These are phyloP conservation scores for Kodamaea fungicola DNA, from an alignment of 1,139 yeast genomes.

Conservation along the genomic window DNA sequence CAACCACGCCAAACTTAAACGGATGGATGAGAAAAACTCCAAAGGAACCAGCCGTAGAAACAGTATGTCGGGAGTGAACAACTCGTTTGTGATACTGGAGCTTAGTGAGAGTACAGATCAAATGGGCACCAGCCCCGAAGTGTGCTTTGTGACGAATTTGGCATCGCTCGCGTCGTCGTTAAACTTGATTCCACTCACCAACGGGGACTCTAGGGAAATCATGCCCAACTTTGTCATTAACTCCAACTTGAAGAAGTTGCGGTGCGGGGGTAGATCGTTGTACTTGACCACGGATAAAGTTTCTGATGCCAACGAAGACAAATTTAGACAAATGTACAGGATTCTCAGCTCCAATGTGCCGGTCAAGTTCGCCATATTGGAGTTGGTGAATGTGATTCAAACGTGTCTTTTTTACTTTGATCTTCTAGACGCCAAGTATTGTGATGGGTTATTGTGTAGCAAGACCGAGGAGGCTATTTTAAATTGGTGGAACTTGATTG, in stretches of 20 bases:
- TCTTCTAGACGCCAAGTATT: slow-evolving; percentile 60
- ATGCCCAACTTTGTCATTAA: slow-evolving; percentile 65
- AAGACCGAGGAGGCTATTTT: slow-evolving; percentile 68
- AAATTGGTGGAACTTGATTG: slow-evolving; percentile 83
- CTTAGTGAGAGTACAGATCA: background rate
- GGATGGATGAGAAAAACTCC: slow-evolving; percentile 24
- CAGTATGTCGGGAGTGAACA: slow-evolving; percentile 5
- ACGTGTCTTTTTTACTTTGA: slow-evolving; percentile 76
- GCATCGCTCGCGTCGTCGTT: slow-evolving; percentile 76
- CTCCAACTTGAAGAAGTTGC: slow-evolving; percentile 69
- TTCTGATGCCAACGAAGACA: slow-evolving; percentile 76
- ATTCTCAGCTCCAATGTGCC: slow-evolving; percentile 48
- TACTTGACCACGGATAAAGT: slow-evolving; percentile 60
- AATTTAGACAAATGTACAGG: slow-evolving; percentile 73
- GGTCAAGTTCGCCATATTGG: slow-evolving; percentile 65
- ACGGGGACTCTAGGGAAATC: slow-evolving; percentile 54
- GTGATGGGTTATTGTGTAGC: slow-evolving; percentile 82
- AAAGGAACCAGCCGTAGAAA: slow-evolving; percentile 7
- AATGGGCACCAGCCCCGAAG: slow-evolving; percentile 19
- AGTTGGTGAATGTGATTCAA: slow-evolving; percentile 71
- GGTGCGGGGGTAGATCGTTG: slow-evolving; percentile 84
- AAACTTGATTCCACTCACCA: slow-evolving; percentile 65
- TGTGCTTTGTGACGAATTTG: slow-evolving; percentile 75
- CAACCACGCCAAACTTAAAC: slow-evolving; percentile 50
- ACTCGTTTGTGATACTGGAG: slow-evolving; percentile 1